These are phyloP conservation scores for Clarireedia monteithiana DNA, from an alignment of 2,329 filamentous ascomycete species.

Conservation along the genomic window DNA sequence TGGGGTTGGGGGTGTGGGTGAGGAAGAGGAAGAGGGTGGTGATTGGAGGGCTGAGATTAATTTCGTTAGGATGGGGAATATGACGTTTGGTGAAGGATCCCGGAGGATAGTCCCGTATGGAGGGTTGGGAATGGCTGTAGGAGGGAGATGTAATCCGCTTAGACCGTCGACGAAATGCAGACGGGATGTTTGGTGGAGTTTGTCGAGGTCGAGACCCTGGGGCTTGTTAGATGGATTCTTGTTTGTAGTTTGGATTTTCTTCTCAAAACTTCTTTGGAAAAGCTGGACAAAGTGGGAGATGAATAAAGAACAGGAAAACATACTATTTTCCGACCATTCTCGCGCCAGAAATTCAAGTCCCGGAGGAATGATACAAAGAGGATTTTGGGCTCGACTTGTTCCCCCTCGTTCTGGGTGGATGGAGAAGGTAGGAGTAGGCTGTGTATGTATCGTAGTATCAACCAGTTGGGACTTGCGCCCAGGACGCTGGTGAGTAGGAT, in stretches of 20 bases:
- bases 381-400: conserved; percentile 41
- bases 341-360: conserved; percentile 70
- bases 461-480: conserved; percentile 58
- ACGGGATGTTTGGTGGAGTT: conserved; percentile 39
- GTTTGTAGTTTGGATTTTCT: neutral
- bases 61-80: neutral
- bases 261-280: neutral
- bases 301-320: conserved; percentile 20
- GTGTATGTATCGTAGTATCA: conserved; percentile 48
- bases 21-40: neutral
- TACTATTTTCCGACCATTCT: conserved; percentile 61
- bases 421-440: neutral
- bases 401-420: conserved; percentile 10
- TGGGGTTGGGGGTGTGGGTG: too few relatives aligned
- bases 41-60: neutral
- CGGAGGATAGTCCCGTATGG: neutral
- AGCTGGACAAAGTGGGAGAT: neutral
- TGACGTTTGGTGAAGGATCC: neutral
- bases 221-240: neutral
- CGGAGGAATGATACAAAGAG: conserved; percentile 79
- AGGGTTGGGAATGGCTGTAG: neutral
- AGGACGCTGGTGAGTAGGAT: conserved; percentile 62
- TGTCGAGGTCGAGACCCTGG: conserved; percentile 64
- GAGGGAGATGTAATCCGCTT: conserved; percentile 19
- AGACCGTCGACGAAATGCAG: conserved; percentile 50